These are phyloP conservation scores for Pinus tabuliformis DNA, from an alignment of 75 land plant genomes.

Conservation along the genomic window DNA sequence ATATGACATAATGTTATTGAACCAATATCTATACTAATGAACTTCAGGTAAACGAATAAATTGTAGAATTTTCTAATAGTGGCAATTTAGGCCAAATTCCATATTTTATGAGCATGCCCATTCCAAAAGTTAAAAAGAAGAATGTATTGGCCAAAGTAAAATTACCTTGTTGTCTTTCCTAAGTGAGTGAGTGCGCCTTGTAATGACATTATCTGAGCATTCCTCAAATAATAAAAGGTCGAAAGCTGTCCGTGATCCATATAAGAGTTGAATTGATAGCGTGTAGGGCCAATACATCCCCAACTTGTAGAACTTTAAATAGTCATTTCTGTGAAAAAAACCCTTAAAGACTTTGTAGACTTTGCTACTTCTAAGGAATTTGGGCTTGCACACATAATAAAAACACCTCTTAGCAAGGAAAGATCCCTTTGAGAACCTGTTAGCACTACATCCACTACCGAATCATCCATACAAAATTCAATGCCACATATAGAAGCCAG, in stretches of 20 bases:
- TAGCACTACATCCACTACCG: too few relatives aligned
- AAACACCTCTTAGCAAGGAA: slow-evolving; percentile 90
- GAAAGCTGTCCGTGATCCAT: slow-evolving; percentile 79
- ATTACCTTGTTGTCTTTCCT: slow-evolving; percentile 88
- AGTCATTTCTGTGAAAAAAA: slow-evolving; percentile 92
- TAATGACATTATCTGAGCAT: slow-evolving; percentile 89
- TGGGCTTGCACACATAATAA: slow-evolving; percentile 90
- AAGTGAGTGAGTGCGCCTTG: slow-evolving; percentile 61
- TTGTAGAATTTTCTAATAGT: not conserved
- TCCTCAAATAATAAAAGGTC: slow-evolving; percentile 83
- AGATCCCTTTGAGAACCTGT: too few relatives aligned
- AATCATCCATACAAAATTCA: too few relatives aligned
- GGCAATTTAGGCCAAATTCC: not conserved
- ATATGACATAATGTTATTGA: too few relatives aligned
- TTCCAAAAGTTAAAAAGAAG: slow-evolving; percentile 18
- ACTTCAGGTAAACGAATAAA: too few relatives aligned
- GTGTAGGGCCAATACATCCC: slow-evolving; percentile 96
- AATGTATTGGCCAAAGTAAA: not conserved
- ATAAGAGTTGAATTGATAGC: slow-evolving; percentile 85
- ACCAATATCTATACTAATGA: too few relatives aligned
- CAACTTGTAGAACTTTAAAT: slow-evolving; percentile 77
- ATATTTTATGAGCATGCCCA: not conserved
- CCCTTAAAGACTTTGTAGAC: slow-evolving; percentile 85
- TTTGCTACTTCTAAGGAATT: slow-evolving; percentile 87
- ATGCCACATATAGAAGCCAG: too few relatives aligned